Conservation (phyloP, 306 rosid genomes). For the cucumber (Cucumis sativus) region Cucumber_9930_V3 NC_026658.2:25856501-25857000, state of each 20-base stretch:
- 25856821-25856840: not conserved
- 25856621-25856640: slow-evolving; percentile 12
- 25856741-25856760: not conserved
- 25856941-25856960: not conserved
- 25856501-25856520: slow-evolving; percentile 25
- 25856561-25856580: slow-evolving; percentile 20
- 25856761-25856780: not conserved
- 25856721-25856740: not conserved
- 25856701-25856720: slow-evolving; percentile 31
- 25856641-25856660: slow-evolving; percentile 42
- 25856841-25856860: not conserved
- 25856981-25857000: not conserved
- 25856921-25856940: not conserved
- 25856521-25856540: slow-evolving; percentile 54
- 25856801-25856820: not conserved
- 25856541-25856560: slow-evolving; percentile 43
- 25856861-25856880: not conserved
- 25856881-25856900: not conserved
- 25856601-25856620: slow-evolving; percentile 1
- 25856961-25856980: not conserved
- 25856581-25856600: slow-evolving; percentile 10
- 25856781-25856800: not conserved
- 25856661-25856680: slow-evolving; percentile 29
- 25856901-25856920: not conserved
- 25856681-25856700: slow-evolving; percentile 40